phyloP scores from a whole-genome alignment of 2,329 filamentous ascomycete genomes.

The Botrytis elliptica region DNA sequence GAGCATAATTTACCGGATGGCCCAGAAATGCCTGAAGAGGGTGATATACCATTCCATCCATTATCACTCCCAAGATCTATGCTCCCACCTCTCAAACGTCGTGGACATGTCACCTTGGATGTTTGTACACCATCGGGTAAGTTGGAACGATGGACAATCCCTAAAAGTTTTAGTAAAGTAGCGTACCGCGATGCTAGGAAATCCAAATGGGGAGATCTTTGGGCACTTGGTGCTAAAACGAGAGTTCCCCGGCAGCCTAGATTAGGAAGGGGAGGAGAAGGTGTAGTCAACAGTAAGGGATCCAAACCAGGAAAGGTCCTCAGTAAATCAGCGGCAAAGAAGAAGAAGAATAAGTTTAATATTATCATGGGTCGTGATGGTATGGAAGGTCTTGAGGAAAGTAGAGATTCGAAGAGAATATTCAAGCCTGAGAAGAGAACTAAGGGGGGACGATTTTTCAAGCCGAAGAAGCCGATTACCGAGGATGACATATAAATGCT shows the following conservation, averaged over 20 bases:
- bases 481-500: slow-evolving; percentile 33
- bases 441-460: slow-evolving; percentile 40
- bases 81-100: slow-evolving; percentile 79
- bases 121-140: slow-evolving; percentile 82
- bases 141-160: slow-evolving; percentile 92
- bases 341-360: slow-evolving; percentile 44
- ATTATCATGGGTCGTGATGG: slow-evolving; percentile 40
- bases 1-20: slow-evolving; percentile 40
- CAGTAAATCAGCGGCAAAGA: slow-evolving; percentile 42
- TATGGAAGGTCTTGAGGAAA: slow-evolving; percentile 34
- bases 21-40: slow-evolving; percentile 23
- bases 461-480: slow-evolving; percentile 39
- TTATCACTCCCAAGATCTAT: slow-evolving; percentile 76
- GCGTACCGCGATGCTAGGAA: slow-evolving; percentile 94
- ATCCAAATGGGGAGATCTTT: slow-evolving; percentile 86
- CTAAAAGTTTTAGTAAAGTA: slow-evolving; percentile 73
- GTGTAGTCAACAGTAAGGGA: slow-evolving; percentile 28
- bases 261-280: slow-evolving; percentile 48
- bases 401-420: slow-evolving; percentile 28
- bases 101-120: slow-evolving; percentile 85
- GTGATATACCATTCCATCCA: slow-evolving; percentile 45
- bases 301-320: slow-evolving; percentile 42
- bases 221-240: slow-evolving; percentile 93
- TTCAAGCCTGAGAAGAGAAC: slow-evolving; percentile 37
- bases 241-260: slow-evolving; percentile 61